Evolutionary conservation across 2,329 filamentous ascomycete genomes (phyloP).

Genomic region (Paraconiothyrium sp.): DNA sequence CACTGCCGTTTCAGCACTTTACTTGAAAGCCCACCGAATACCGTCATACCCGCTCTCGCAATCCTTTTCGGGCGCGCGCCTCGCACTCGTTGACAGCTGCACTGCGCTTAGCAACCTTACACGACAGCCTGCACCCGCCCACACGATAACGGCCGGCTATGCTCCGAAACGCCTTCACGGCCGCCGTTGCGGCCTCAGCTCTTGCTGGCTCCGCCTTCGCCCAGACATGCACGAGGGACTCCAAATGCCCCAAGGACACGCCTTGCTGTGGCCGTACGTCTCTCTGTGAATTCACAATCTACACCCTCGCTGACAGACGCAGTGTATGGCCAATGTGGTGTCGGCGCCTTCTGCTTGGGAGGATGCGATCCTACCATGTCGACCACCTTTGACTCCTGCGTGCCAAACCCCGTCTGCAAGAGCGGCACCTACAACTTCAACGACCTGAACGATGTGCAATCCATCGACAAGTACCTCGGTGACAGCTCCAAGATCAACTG

Average conservation of each 20-base stretch:
- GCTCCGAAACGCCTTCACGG: conserved; percentile 40
- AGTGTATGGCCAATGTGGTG: conserved; percentile 94
- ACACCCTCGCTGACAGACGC: conserved; percentile 34
- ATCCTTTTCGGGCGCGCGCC: conserved; percentile 8
- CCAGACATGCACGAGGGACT: conserved; percentile 57
- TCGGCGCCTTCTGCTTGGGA: conserved; percentile 93
- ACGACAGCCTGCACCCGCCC: conserved; percentile 36
- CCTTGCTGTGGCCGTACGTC: conserved; percentile 54
- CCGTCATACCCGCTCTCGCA: neutral
- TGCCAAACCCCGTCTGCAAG: conserved; percentile 83
- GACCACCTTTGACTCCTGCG: conserved; percentile 82
- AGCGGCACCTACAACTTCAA: conserved; percentile 77
- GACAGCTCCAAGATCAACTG: conserved; percentile 83
- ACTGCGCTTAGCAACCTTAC: conserved; percentile 42
- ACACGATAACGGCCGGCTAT: conserved; percentile 34
- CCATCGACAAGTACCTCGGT: conserved; percentile 86
- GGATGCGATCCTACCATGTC: conserved; percentile 92
- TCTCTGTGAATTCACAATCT: neutral
- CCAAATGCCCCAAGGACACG: conserved; percentile 71
- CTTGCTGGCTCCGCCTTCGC: conserved; percentile 37
- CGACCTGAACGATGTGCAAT: conserved; percentile 72
- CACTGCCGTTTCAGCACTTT: conserved; percentile 34
- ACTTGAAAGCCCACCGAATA: conserved; percentile 6
- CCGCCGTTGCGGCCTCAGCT: conserved; percentile 40
- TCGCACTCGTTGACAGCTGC: conserved; percentile 36